These are phyloP conservation scores for Reticulomyxa filosa DNA, from an alignment of 78 protist genomes.

Conservation along the genomic window DNA sequence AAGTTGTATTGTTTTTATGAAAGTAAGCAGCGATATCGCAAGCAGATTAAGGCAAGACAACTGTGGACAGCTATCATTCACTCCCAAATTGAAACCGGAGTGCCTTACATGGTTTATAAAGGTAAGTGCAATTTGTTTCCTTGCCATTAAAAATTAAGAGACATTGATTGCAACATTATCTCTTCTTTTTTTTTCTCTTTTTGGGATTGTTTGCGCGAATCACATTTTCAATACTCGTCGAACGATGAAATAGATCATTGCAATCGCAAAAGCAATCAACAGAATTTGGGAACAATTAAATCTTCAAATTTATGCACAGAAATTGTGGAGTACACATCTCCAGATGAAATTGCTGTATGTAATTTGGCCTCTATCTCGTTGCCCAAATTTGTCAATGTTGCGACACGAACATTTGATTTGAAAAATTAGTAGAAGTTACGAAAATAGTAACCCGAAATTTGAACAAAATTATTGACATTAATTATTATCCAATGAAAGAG, in stretches of 20 bases:
- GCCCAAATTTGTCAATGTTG: slow-evolving; percentile 46
- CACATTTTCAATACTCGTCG: too few species aligned
- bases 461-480: slow-evolving; percentile 51
- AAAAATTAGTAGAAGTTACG: not conserved
- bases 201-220: too few species aligned
- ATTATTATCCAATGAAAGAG: slow-evolving; percentile 87
- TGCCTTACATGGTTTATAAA: slow-evolving; percentile 90
- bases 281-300: slow-evolving; percentile 80
- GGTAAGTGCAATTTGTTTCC: slow-evolving; percentile 90
- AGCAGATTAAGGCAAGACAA: slow-evolving; percentile 59
- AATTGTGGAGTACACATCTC: slow-evolving; percentile 78
- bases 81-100: slow-evolving; percentile 87
- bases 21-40: slow-evolving; percentile 38
- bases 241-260: slow-evolving; percentile 50
- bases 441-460: not conserved
- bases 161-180: too few species aligned
- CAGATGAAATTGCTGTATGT: slow-evolving; percentile 90
- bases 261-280: slow-evolving; percentile 79
- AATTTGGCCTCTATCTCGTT: slow-evolving; percentile 91
- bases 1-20: slow-evolving; percentile 61
- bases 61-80: slow-evolving; percentile 52
- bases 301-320: slow-evolving; percentile 89
- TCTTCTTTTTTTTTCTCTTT: too few species aligned
- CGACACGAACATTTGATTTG: not conserved
- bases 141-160: too few species aligned